Evolutionary conservation across 192 early-diverging fungal species (phyloP), one percentile per base, ranked within the genome.

Genomic region (Piromyces sp.): DNA sequence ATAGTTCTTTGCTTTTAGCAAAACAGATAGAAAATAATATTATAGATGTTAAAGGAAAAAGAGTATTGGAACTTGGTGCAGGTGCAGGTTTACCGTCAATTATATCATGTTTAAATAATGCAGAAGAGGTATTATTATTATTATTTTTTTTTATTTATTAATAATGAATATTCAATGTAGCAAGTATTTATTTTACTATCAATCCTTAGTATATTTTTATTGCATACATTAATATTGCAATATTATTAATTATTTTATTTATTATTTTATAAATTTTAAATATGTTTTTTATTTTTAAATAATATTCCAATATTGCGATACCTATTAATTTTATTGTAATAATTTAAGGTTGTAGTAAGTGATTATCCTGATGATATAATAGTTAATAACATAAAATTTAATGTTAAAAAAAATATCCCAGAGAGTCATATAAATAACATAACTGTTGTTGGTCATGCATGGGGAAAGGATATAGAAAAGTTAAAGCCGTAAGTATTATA

Each of bases 401-500:
- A 84, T 80, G 14, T 81, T 12, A 13, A 31, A 14, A 30, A 38
- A 31, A 83, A 84, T 68, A 79, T 33, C 2, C 51, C 51, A 22
- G 51, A 68, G 17, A 68, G 26, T n/a, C 51, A n/a, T 68, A 9
- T n/a, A 9, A 68, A 68, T 68, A 68, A 68, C 5, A 11, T 68
- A 28, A 28, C 80, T 30, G 84, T 83, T 14, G 51, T 82, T 51
- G 84, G 84, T 5, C 84, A 85, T 37, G 36, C 79, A 13, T 85
- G 84, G 84, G 84, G 84, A 22, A 37, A 82, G 13, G 29, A 51
- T 38, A 28, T 30, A 19, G 82, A 81, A n/a, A 17, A 68, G 1
- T 19, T 68, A 5, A 68, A 68, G n/a, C 22, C 51, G 51, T 68
- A 68, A 68, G 26, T 68, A 28, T n/a, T 22, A 38, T 38, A 38